Evolutionary conservation across 768 basidiomycete species (phyloP).

Genomic region (Tricholoma saponaceum): DNA sequence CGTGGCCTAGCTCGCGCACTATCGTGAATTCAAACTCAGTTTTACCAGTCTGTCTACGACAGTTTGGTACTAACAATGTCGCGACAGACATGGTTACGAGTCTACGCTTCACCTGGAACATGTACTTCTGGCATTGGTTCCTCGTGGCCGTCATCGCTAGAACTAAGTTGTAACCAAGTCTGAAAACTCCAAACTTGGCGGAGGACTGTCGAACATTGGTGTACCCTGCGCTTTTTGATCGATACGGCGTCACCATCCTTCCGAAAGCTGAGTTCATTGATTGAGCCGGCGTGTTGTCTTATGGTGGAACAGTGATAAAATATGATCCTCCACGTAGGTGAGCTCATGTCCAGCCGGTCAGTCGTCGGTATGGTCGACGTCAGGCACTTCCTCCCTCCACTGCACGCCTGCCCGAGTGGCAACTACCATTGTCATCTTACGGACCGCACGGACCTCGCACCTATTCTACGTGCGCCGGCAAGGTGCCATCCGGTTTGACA

Average conservation of each 20-base stretch:
- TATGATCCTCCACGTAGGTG: background rate
- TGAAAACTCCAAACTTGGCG: no score
- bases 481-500: constrained; percentile 67
- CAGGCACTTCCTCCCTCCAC: constrained; percentile 54
- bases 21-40: no score
- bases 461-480: constrained; percentile 47
- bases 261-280: constrained; percentile 16
- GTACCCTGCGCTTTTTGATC: no score
- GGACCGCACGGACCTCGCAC: constrained; percentile 53
- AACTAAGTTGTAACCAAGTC: no score
- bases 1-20: no score
- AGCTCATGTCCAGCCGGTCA: background rate
- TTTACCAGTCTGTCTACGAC: no score
- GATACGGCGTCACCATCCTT: constrained; percentile 12
- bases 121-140: no score
- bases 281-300: constrained; percentile 22
- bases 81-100: no score
- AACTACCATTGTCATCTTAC: constrained; percentile 51
- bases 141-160: no score
- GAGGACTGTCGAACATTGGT: no score
- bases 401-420: constrained; percentile 42
- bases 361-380: constrained; percentile 24
- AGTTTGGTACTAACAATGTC: no score
- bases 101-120: no score
- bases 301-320: background rate